A percentile compares a stretch with the other conserved stretches of the same genome.
These are phyloP conservation scores for Magnolia sinica DNA, from an alignment of 164 flowering plant genomes.

Conservation along the genomic window DNA sequence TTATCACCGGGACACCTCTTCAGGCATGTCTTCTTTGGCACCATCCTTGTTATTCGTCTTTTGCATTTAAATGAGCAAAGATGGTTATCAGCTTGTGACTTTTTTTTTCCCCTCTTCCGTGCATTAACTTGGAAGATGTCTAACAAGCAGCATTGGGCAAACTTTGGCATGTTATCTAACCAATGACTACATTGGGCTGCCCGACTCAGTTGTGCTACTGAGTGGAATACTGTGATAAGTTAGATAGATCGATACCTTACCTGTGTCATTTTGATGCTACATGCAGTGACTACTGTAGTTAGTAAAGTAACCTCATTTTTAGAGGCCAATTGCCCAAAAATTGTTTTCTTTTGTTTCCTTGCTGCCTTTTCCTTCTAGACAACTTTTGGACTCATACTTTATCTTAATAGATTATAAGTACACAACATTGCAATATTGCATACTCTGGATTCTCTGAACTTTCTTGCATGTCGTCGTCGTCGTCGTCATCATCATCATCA, in stretches of 20 bases:
- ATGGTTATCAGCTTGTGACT: neutral
- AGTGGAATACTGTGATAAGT: neutral
- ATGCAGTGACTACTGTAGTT: neutral
- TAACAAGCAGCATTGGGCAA: neutral
- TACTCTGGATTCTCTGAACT: too few species aligned
- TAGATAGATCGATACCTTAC: neutral
- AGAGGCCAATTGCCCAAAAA: too few species aligned
- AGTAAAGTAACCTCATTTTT: neutral
- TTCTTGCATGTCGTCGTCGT: too few species aligned
- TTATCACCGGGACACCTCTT: constrained; percentile 98
- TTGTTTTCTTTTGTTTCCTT: too few species aligned
- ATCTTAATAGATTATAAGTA: too few species aligned
- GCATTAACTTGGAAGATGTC: neutral
- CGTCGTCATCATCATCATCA: too few species aligned
- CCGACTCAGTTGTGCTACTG: neutral
- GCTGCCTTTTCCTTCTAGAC: too few species aligned
- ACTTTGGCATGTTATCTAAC: neutral
- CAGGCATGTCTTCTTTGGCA: constrained; percentile 51
- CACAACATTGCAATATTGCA: too few species aligned
- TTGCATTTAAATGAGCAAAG: neutral
- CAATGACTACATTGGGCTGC: neutral
- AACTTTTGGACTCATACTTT: too few species aligned
- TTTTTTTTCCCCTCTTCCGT: neutral
- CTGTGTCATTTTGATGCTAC: neutral
- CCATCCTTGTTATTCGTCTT: neutral